Evolutionary conservation across 192 early-diverging fungal genomes (phyloP), one percentile per base, ranked within the genome.

Genomic region (Phlyctochytrium planicorne): DNA sequence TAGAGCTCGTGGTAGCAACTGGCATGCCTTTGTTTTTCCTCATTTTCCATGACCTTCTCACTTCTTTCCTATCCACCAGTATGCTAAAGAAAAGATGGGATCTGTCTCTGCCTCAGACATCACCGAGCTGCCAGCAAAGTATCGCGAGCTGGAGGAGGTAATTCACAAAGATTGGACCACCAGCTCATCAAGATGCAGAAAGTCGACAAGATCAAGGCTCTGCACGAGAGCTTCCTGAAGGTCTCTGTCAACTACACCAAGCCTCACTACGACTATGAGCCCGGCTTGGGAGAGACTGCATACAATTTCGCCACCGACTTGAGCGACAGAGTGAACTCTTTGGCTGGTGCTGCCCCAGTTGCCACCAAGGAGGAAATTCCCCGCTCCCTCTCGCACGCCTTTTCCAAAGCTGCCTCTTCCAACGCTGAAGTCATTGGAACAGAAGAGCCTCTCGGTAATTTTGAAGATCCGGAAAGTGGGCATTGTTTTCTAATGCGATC

Each of bases 41-140:
- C 31, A 53, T 29, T 31, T 64, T 17, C 35, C 3, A n/a, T 6
- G 12, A 36, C 20, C 24, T 20, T 20, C 32, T 71, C 25, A 29
- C 37, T 25, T 72, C 50, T 34, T 23, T 24, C 20, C 27, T 29
- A 12, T 20, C 20, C 10, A 40, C 23, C 79, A 97, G 92, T 90
- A 90, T 81, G 95, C 95, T 27, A 87, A 89, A 65, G 97, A 99
- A 72, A 88, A 88, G 73, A 80, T 96, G 60, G 91, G 91, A 34
- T 90, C 77, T 2, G 52, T 57, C 20, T 57, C 61, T 62, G 82
- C 82, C 14, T 84, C 85, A 25, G 93, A 96, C 62, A 83, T 94
- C 31, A 99, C 97, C 32, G 92, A 93, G 63, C 88, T 99, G 30
- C 97, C 97, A 34, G 83, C 83, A 62, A 96, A 99, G 69, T 99